phyloP scores from a whole-genome alignment of 2,329 filamentous ascomycete species.

The Ascochyta pisi region DNA sequence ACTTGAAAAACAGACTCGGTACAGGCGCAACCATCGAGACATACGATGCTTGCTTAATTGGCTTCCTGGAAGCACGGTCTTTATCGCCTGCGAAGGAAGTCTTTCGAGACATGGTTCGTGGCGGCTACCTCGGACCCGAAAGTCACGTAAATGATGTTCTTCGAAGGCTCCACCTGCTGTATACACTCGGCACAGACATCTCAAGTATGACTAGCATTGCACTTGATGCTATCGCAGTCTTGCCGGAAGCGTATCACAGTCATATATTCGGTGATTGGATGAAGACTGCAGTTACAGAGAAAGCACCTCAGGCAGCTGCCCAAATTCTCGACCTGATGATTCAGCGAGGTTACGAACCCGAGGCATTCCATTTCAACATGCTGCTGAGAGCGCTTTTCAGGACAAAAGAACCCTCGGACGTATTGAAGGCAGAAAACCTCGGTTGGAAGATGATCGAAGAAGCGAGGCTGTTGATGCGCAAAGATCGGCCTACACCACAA shows the following conservation, averaged over 20 bases:
- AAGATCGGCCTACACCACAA: neutral
- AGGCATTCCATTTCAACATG: constrained; percentile 80
- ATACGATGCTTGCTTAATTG: constrained; percentile 76
- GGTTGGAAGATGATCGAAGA: constrained; percentile 47
- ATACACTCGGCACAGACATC: constrained; percentile 38
- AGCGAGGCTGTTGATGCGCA: constrained; percentile 13
- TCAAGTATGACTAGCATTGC: constrained; percentile 38
- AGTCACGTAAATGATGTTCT: constrained; percentile 42
- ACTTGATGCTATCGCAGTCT: constrained; percentile 54
- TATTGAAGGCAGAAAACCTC: constrained; percentile 45
- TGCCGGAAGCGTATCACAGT: constrained; percentile 68
- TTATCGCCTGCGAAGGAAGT: constrained; percentile 73
- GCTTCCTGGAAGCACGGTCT: constrained; percentile 71
- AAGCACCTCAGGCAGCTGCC: constrained; percentile 66
- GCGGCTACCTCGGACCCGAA: constrained; percentile 51
- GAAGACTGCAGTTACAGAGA: constrained; percentile 77
- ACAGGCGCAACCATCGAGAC: constrained; percentile 70
- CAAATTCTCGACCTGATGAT: constrained; percentile 80
- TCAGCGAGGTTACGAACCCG: constrained; percentile 69
- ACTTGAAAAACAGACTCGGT: constrained; percentile 67
- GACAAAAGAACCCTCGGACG: constrained; percentile 24
- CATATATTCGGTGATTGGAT: constrained; percentile 91
- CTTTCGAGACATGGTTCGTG: constrained; percentile 88
- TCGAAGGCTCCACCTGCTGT: constrained; percentile 36
- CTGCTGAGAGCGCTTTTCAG: constrained; percentile 81